Percentiles rank a stretch among this genome's conserved stretches.
Conservation (phyloP, 2,329 filamentous ascomycete genomes). For the Myriangium duriaei region DNA sequence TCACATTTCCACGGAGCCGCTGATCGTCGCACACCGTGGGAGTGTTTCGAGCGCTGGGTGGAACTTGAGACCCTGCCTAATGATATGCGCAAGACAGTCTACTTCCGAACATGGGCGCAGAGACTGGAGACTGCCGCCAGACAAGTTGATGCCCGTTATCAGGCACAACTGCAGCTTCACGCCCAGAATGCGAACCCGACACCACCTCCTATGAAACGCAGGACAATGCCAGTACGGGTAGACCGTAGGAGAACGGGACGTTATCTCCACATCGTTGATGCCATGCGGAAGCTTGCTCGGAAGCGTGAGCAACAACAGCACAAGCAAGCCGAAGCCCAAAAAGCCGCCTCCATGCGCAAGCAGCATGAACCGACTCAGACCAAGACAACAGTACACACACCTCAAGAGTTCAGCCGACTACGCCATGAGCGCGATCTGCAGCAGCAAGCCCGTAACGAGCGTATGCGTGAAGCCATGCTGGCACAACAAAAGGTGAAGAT, state of each 20-base stretch:
- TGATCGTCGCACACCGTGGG: conserved; percentile 89
- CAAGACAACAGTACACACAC: conserved; percentile 54
- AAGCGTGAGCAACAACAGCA: conserved; percentile 76
- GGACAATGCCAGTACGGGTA: conserved; percentile 70
- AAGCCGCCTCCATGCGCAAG: conserved; percentile 69
- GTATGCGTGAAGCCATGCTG: conserved; percentile 52
- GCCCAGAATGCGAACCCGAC: conserved; percentile 35
- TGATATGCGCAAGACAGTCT: conserved; percentile 90
- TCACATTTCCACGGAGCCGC: conserved; percentile 73
- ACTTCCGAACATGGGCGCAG: conserved; percentile 67
- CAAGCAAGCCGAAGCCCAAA: conserved; percentile 66
- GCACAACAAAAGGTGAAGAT: conserved; percentile 27
- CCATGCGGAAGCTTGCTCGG: conserved; percentile 89
- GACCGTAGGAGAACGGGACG: conserved; percentile 78
- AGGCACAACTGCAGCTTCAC: conserved; percentile 44
- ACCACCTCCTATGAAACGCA: conserved; percentile 48
- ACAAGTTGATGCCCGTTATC: conserved; percentile 45
- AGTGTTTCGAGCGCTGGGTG: conserved; percentile 97
- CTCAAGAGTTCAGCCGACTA: conserved; percentile 79
- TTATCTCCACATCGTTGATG: conserved; percentile 79
- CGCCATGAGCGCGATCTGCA: conserved; percentile 77
- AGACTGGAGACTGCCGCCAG: conserved; percentile 51
- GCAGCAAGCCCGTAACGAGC: conserved; percentile 42
- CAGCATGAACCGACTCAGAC: conserved; percentile 52
- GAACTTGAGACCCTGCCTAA: conserved; percentile 78